These are phyloP conservation scores for Astrephomene gubernaculifera DNA, from an alignment of 139 green algal species.

Conservation along the genomic window DNA sequence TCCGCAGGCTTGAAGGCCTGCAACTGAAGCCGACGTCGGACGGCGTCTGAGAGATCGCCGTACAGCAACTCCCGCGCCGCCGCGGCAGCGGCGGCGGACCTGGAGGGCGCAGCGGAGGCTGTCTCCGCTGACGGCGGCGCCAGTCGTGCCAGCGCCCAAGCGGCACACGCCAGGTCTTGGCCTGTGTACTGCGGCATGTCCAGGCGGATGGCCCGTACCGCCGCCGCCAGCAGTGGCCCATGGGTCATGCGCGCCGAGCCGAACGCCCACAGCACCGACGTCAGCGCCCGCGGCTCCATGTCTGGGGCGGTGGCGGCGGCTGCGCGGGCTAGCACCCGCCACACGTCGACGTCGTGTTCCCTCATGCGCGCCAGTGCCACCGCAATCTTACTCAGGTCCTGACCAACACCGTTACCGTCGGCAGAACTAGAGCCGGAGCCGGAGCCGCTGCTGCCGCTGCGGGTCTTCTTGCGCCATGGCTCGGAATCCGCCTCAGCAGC, in stretches of 20 bases:
- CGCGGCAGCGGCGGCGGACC: background rate
- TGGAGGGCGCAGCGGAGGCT: background rate
- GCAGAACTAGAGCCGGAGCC: background rate
- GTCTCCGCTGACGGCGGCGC: background rate
- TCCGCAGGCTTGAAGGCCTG: slow-evolving; percentile 11
- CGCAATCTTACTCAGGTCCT: slow-evolving; percentile 15
- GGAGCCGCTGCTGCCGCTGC: background rate
- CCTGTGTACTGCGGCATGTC: background rate
- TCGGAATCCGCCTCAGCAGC: background rate
- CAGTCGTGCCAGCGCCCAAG: slow-evolving; percentile 16
- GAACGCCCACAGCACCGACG: slow-evolving; percentile 40
- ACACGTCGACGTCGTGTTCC: slow-evolving; percentile 2
- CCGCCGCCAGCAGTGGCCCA: background rate
- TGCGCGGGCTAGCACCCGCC: background rate
- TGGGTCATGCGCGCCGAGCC: slow-evolving; percentile 24
- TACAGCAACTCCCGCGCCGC: slow-evolving; percentile 19
- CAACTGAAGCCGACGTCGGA: slow-evolving; percentile 7
- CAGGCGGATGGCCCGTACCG: background rate
- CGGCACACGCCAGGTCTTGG: slow-evolving; percentile 29
- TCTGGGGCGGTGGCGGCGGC: background rate
- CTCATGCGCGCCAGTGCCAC: slow-evolving; percentile 18
- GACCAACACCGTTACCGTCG: background rate
- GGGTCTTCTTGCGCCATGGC: background rate
- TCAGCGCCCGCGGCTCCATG: slow-evolving; percentile 24
- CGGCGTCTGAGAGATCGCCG: slow-evolving; percentile 9